phyloP scores from a whole-genome alignment of 2,329 filamentous ascomycete genomes.

The Xylaria digitata region DNA sequence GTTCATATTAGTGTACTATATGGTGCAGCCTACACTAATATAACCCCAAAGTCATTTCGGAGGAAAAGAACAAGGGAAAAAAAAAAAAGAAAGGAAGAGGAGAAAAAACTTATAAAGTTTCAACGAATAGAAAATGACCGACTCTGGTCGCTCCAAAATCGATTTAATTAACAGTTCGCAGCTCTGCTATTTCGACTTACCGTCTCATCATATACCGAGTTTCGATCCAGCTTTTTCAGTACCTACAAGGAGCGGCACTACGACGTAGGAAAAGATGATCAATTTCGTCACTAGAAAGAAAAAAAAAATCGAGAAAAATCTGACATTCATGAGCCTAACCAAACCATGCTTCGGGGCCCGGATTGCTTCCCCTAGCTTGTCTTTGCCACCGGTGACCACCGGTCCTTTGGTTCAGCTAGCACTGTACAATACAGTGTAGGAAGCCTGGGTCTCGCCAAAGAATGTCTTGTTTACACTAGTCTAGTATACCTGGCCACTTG shows the following conservation, averaged over 20 bases:
- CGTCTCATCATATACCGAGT: no score
- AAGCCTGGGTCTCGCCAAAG: not conserved
- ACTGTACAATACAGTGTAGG: conserved; percentile 31
- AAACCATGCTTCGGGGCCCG: conserved; percentile 27
- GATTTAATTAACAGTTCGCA: not conserved
- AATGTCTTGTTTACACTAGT: not conserved
- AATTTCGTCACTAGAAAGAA: conserved; percentile 26
- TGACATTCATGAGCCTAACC: conserved; percentile 10
- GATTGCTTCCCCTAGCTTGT: conserved; percentile 40
- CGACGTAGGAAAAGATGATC: conserved; percentile 22
- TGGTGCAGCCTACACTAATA: not conserved
- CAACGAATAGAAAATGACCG: not conserved
- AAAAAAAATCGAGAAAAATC: conserved; percentile 10
- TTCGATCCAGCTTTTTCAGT: not conserved
- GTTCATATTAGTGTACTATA: not conserved
- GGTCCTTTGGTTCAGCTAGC: conserved; percentile 12
- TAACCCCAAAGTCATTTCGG: conserved; percentile 9
- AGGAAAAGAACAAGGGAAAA: not conserved
- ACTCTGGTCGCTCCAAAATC: not conserved
- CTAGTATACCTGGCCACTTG: not conserved
- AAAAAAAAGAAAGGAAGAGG: no score
- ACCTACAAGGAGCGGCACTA: no score
- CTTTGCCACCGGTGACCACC: conserved; percentile 25
- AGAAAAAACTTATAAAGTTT: not conserved
- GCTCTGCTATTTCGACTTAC: not conserved